Percentiles rank a stretch among this genome's conserved stretches.
Evolutionary conservation across 306 rosid species (phyloP).

Genomic region (Gleditsia sinensis): DNA sequence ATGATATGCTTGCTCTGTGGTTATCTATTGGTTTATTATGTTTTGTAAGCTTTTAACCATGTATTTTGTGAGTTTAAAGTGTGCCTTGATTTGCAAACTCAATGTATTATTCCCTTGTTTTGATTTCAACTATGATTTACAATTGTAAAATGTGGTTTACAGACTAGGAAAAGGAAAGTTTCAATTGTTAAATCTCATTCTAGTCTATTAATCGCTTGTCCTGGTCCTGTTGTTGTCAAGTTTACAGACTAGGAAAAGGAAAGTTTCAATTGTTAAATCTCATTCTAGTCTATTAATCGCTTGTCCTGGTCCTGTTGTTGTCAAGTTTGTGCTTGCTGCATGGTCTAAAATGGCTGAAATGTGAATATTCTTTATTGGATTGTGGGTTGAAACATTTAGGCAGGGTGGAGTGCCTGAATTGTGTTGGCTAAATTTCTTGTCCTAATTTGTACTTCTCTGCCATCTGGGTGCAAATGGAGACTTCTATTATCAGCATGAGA

Average conservation of each 20-base stretch:
- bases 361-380: neutral
- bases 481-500: neutral
- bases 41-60: neutral
- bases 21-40: constrained; percentile 1
- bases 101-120: neutral
- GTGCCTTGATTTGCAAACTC: neutral
- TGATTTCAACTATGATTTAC: neutral
- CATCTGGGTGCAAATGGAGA: constrained; percentile 5
- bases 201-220: too few relatives aligned
- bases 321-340: neutral
- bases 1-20: neutral
- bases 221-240: too few relatives aligned
- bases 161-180: neutral
- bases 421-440: neutral
- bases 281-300: too few relatives aligned
- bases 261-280: neutral
- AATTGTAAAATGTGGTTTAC: neutral
- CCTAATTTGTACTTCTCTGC: neutral
- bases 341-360: constrained; percentile 16
- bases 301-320: too few relatives aligned
- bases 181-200: neutral
- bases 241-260: too few relatives aligned
- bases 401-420: neutral
- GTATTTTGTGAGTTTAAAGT: neutral
- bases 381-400: neutral